A percentile compares a stretch with the other conserved stretches of the same genome.
These are phyloP conservation scores for Penicillium aurantiogriseum DNA, from an alignment of 2,329 filamentous ascomycete species.

Conservation along the genomic window DNA sequence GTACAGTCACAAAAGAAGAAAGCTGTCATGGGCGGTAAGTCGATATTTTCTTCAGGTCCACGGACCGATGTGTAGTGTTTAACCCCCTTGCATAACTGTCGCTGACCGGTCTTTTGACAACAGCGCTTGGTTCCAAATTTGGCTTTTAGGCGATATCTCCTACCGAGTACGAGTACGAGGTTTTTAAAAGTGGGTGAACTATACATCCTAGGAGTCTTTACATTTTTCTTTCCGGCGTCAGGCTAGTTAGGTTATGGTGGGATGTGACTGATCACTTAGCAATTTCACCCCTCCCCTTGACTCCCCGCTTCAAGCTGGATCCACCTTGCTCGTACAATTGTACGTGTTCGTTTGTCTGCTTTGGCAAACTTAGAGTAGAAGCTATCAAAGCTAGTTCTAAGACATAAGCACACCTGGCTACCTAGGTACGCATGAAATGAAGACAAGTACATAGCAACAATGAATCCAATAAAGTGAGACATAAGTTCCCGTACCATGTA, in stretches of 20 bases:
- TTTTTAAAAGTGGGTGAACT: background rate
- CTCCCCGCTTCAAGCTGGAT: background rate
- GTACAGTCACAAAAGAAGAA: conserved; percentile 85
- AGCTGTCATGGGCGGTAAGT: conserved; percentile 66
- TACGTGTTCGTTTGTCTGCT: background rate
- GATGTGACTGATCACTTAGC: background rate
- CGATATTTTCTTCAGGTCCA: background rate
- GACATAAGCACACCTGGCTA: background rate
- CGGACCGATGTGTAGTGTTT: background rate
- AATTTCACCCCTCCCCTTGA: background rate
- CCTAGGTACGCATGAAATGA: background rate
- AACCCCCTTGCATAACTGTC: conserved; percentile 21
- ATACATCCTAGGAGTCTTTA: background rate
- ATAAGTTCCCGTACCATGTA: no score
- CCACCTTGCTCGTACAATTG: background rate
- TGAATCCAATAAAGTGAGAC: background rate
- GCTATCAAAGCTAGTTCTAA: background rate
- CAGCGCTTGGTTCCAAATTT: conserved; percentile 45
- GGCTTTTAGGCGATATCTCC: conserved; percentile 34
- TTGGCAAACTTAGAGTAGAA: background rate
- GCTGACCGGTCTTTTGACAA: conserved; percentile 17
- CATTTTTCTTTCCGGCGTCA: background rate
- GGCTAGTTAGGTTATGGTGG: background rate
- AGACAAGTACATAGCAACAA: background rate
- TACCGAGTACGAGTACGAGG: background rate